Base-by-base conservation (phyloP, 768 basidiomycete genomes). In the Dentipellis fragilis region DNA sequence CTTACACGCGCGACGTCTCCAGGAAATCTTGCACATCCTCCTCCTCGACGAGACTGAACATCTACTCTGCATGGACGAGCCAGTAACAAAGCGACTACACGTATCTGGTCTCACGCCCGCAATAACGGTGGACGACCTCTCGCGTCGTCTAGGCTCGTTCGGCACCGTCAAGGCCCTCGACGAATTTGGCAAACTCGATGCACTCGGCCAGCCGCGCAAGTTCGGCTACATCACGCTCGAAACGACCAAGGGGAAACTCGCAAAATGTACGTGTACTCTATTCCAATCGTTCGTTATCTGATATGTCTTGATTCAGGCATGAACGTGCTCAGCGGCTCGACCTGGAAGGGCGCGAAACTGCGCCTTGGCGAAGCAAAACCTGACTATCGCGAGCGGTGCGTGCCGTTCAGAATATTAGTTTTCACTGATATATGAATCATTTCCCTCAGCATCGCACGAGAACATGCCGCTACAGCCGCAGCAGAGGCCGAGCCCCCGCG, bases 301-400 rank as follows among this genome's bases (percentile, higher is more conserved):
- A 19, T 49, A 36, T 1, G 6, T 4, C 5, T 1, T 34, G 35
- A 29, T 37, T 34, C 35, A 90, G 88, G 88, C 67, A 73, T 88
- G 67, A 90, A 81, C 64, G 67, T 81, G 2, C 75, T 93, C 23
- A 90, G 85, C 58, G 90, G 91, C 36, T 81, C 86, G 6, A 87
- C 80, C 0, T 93, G 89, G 87, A 92, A 90, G 70, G 91, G 91
- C n/a, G 72, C 89, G 19, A 91, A 87, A 61, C 70, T 93, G 35
- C 79, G 89, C 16, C 79, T 93, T 37, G 88, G 88, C 9, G 88
- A 91, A 61, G 89, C 90, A n/a, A 86, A 81, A 58, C 84, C 84
- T 1, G 83, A 90, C 65, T 91, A 75, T 62, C 67, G 67, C 2
- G 81, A 84, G 64, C 75, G 81, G 89, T 86, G 51, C 38, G 73